These are phyloP conservation scores for Emergomyces pasteurianus DNA, from an alignment of 2,329 filamentous ascomycete species.

Conservation along the genomic window DNA sequence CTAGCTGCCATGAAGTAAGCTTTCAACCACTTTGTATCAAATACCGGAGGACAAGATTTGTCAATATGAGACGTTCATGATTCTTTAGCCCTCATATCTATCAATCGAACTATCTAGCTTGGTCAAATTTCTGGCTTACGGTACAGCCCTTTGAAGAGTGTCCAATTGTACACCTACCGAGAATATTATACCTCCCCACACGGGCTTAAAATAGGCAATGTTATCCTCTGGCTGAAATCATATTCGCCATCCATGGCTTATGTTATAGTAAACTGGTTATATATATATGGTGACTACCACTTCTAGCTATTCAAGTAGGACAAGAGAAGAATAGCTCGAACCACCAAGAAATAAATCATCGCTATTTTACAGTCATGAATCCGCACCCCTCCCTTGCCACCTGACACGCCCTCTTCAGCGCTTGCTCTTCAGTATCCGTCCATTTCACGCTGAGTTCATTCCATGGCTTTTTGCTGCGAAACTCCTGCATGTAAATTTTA, in stretches of 20 bases:
- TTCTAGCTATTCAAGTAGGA: background rate
- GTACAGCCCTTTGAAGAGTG: background rate
- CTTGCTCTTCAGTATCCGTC: slow-evolving; percentile 53
- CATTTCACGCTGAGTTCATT: slow-evolving; percentile 51
- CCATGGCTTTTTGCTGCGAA: slow-evolving; percentile 47
- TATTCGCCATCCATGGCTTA: background rate
- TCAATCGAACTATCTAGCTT: background rate
- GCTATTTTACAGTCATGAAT: slow-evolving; percentile 48
- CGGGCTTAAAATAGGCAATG: background rate
- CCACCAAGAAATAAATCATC: background rate
- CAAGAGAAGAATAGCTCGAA: background rate
- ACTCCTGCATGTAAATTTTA: slow-evolving; percentile 45
- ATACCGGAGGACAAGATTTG: background rate
- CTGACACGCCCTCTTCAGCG: slow-evolving; percentile 43
- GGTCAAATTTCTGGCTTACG: background rate
- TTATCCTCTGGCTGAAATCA: background rate
- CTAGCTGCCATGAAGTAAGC: background rate
- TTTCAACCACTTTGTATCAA: background rate
- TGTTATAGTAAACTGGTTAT: background rate
- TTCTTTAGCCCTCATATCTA: background rate
- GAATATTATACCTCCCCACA: background rate
- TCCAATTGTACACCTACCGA: background rate
- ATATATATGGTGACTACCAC: background rate
- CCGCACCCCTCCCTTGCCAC: slow-evolving; percentile 46
- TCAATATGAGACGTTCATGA: background rate